Base-by-base conservation (phyloP, 2,329 filamentous ascomycete species). In the Aspergillus sp. region DNA sequence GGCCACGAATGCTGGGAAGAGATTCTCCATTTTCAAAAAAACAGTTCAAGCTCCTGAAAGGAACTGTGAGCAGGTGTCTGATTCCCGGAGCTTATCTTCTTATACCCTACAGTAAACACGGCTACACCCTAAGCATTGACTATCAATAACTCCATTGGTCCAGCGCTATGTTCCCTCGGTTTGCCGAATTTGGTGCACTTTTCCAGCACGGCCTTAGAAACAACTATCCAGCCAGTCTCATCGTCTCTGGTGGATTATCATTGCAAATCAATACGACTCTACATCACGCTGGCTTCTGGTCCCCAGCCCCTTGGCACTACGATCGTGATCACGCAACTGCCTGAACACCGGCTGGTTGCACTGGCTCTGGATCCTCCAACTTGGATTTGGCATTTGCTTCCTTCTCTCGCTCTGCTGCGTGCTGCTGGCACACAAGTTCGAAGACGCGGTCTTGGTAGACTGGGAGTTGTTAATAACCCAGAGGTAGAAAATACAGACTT, bases 371-470 rank as follows among this genome's bases (percentile, higher is more conserved):
- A 18, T 63, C 61, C n/a, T 42, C 17, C 59, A 2, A 43, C 15
- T 53, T 55, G 2, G 47, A 13, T 5, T 54, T 51, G 32, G 24
- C 56, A 17, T 7, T 15, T 30, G 62, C 55, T 3, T 62, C 52
- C 7, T 42, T 48, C 20, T 48, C 41, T 32, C 68, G 69, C 48
- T 80, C 78, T 2, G 60, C 61, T 20, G 73, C 69, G 53, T 79
- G 75, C 61, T 80, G 78, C 41, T 75, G 69, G 34, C 72, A 71
- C 1, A 80, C 77, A 53, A 79, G 71, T 30, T 80, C 73, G 41
- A 80, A 74, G 1, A 80, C 77, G n/a, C 74, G 71, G 58, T 73
- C 70, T 63, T 81, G 78, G 53, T 81, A 81, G 60, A 74, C 78
- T 80, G 3, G 3, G 2, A 8, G 15, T 11, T 8, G 24, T 63